These are phyloP conservation scores for Rhodotorula mucilaginosa DNA, from an alignment of 1,284 basidiomycete genomes.

Conservation along the genomic window DNA sequence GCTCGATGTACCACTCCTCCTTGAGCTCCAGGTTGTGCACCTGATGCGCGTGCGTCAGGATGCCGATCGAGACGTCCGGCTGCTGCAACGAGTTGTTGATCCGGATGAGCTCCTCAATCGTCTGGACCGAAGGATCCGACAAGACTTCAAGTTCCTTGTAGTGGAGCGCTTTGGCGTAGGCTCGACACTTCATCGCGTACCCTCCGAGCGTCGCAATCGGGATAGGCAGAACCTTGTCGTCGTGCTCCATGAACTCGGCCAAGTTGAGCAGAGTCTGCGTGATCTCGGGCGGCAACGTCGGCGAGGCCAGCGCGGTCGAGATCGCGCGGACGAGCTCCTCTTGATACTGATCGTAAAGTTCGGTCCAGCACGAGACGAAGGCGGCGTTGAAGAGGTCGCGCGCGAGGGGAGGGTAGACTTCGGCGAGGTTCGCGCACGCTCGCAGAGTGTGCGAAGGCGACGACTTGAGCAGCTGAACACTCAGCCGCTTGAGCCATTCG, in stretches of 20 bases:
- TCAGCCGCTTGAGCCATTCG: slow-evolving; percentile 91
- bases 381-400: slow-evolving; percentile 97
- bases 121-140: slow-evolving; percentile 71
- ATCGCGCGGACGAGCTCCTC: slow-evolving; percentile 91
- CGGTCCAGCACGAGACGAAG: slow-evolving; percentile 96
- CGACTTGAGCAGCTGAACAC: slow-evolving; percentile 96
- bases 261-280: slow-evolving; percentile 92
- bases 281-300: slow-evolving; percentile 78
- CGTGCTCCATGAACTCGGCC: slow-evolving; percentile 99
- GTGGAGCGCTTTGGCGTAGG: slow-evolving; percentile 96
- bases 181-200: slow-evolving; percentile 89
- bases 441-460: slow-evolving; percentile 95
- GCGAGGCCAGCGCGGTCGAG: slow-evolving; percentile 79
- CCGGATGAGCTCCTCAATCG: slow-evolving; percentile 91
- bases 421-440: slow-evolving; percentile 90
- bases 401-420: slow-evolving; percentile 85
- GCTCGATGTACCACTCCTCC: slow-evolving; percentile 96
- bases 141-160: slow-evolving; percentile 99
- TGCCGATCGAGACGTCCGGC: slow-evolving; percentile 93
- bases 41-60: slow-evolving; percentile 76
- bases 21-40: slow-evolving; percentile 64
- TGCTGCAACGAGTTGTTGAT: slow-evolving; percentile 98
- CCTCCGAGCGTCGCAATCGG: slow-evolving; percentile 90
- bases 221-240: slow-evolving; percentile 93
- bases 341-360: slow-evolving; percentile 95